Base-by-base conservation (phyloP, 1,139 yeast genomes). In the Candida sanyaensis region DNA sequence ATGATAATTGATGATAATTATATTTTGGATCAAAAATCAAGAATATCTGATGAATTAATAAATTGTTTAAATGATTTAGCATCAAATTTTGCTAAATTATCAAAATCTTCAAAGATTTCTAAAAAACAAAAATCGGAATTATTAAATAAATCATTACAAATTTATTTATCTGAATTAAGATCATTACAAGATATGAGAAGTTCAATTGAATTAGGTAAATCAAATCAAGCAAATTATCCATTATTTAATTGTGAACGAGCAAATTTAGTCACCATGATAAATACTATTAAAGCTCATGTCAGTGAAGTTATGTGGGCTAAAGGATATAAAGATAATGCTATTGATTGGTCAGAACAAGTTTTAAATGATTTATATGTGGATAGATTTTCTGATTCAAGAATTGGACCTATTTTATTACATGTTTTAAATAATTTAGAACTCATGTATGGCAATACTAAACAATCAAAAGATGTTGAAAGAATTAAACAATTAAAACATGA, bases 261-360 rank as follows among this genome's bases (percentile, higher is more conserved):
- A 17, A 73, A 72, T 49, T 45, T 74, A 8, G 54, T 53, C 17
- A 55, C 71, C 51, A 49, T 59, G 26, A 62, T 63, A 21, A 70
- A 71, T 41, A 76, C 71, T 43, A 59, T 80, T 43, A 79, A 81
- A 63, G 77, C 84, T 12, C 86, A 85, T 60, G 68, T 86, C 17
- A 75, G 87, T 49, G 92, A 86, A 62, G 66, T 86, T 6, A 63
- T 86, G 54, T 86, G 90, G 88, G 78, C 77, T 6, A 71, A 78
- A 50, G 83, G 84, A 1, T 66, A 71, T 44, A 66, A 73, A 42
- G 60, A 70, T 36, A 80, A 80, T 50, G 87, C 91, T 0, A 69
- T 84, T 33, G 73, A 81, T 13, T 83, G 89, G 85, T 80, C 81
- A 8, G 85, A 84, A 60, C 83, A 82, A 45, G 78, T 74, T 2